Percentiles rank a stretch among this genome's conserved stretches.
Conservation (phyloP, 2,329 filamentous ascomycete species). For the Calonectria multiphialidica region DNA sequence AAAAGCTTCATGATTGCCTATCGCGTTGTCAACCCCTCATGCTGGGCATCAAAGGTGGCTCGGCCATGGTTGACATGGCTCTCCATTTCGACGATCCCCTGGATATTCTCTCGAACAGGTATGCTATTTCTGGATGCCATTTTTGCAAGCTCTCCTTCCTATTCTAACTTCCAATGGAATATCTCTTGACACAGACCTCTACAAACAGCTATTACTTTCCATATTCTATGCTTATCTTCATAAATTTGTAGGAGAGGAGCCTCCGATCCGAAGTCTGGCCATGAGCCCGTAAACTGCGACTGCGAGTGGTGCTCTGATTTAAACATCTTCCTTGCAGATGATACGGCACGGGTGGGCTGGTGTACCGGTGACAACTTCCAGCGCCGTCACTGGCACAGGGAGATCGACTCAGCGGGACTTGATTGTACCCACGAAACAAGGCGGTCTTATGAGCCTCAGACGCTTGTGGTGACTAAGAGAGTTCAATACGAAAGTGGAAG, state of each 20-base stretch:
- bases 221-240: constrained; percentile 38
- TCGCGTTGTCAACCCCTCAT: not conserved
- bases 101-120: constrained; percentile 23
- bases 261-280: constrained; percentile 9
- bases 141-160: constrained; percentile 39
- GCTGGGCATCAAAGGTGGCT: constrained; percentile 21
- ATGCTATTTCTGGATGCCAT: constrained; percentile 43
- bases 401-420: constrained; percentile 20
- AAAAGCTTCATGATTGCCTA: not conserved
- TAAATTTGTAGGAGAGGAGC: constrained; percentile 36
- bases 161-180: constrained; percentile 24
- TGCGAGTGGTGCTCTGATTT: constrained; percentile 42
- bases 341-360: not conserved
- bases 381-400: constrained; percentile 37
- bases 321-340: constrained; percentile 42
- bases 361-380: constrained; percentile 31
- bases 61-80: constrained; percentile 25
- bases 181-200: constrained; percentile 28
- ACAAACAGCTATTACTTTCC: constrained; percentile 39
- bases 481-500: not conserved
- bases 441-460: not conserved
- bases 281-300: constrained; percentile 27
- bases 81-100: constrained; percentile 28
- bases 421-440: constrained; percentile 39
- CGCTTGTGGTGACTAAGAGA: not conserved